Evolutionary conservation across 257 asterid genomes (phyloP).

Genomic region (Ilex aquifolium): DNA sequence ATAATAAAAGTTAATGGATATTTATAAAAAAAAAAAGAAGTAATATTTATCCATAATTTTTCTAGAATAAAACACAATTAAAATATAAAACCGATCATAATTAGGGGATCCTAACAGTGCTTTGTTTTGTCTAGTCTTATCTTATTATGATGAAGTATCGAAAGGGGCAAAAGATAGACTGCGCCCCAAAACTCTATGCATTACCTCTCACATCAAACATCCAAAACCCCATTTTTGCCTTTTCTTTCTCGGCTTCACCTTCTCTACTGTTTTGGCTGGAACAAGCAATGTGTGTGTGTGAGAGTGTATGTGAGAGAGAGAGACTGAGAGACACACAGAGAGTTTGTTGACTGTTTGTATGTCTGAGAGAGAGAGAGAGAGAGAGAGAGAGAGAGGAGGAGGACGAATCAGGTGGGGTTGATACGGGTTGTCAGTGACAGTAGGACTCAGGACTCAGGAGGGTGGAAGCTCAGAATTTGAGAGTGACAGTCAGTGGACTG

Average conservation of each 20-base stretch:
- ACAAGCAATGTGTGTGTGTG: conserved; percentile 14
- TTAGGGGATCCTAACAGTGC: conserved; percentile 5
- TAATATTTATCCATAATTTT: too few relatives aligned
- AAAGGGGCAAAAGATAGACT: conserved; percentile 31
- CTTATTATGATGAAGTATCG: conserved; percentile 22
- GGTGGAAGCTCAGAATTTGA: too few relatives aligned
- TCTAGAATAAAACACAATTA: neutral
- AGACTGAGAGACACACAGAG: too few relatives aligned
- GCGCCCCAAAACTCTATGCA: neutral
- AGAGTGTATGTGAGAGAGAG: too few relatives aligned
- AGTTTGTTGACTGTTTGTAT: too few relatives aligned
- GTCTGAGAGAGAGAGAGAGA: neutral
- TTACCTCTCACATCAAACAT: conserved; percentile 14
- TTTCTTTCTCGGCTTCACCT: conserved; percentile 25
- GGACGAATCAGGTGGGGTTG: too few relatives aligned
- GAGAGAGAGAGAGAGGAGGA: neutral
- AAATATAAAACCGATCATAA: conserved; percentile 11
- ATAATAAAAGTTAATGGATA: too few relatives aligned
- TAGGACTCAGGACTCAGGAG: too few relatives aligned
- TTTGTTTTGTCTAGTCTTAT: conserved; percentile 38
- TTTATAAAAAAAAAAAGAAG: too few relatives aligned
- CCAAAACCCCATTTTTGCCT: conserved; percentile 22
- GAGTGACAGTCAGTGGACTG: too few relatives aligned
- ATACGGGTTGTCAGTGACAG: too few relatives aligned
- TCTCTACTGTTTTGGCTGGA: conserved; percentile 17